Conservation (phyloP, 1,284 basidiomycete species). For the Ceratobasidium theobromae region DNA sequence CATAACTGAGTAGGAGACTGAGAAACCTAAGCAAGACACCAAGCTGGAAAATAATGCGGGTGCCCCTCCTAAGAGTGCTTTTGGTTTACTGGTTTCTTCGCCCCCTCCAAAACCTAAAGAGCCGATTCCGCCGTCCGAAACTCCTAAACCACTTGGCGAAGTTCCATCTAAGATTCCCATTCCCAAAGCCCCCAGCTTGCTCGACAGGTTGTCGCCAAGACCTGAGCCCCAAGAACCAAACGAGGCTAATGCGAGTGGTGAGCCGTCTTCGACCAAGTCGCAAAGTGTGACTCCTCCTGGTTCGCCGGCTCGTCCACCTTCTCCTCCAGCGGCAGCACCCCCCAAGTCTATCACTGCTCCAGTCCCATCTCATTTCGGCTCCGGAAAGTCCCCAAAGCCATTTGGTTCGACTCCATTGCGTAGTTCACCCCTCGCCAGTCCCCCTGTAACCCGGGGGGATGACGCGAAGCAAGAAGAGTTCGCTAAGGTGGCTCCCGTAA, state of each 20-base stretch:
- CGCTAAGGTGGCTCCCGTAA: not conserved
- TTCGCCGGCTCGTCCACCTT: constrained; percentile 48
- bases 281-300: constrained; percentile 56
- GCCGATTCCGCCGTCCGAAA: not conserved
- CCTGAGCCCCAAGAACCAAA: not conserved
- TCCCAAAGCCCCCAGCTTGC: not conserved
- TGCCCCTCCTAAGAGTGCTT: not conserved
- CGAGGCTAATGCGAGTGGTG: too few relatives aligned
- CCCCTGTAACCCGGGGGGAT: constrained; percentile 46
- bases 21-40: not conserved
- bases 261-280: constrained; percentile 39
- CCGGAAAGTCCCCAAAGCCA: constrained; percentile 50
- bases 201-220: not conserved
- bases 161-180: constrained; percentile 4
- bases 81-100: not conserved
- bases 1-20: not conserved
- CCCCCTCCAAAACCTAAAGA: constrained; percentile 23
- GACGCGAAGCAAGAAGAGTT: constrained; percentile 1
- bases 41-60: not conserved
- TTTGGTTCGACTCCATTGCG: constrained; percentile 57
- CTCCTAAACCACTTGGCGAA: not conserved
- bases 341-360: constrained; percentile 43
- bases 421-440: constrained; percentile 61
- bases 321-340: constrained; percentile 41
- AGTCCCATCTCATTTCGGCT: constrained; percentile 42